Conservation (phyloP, 768 basidiomycete species). For the Royoungia palumana region DNA sequence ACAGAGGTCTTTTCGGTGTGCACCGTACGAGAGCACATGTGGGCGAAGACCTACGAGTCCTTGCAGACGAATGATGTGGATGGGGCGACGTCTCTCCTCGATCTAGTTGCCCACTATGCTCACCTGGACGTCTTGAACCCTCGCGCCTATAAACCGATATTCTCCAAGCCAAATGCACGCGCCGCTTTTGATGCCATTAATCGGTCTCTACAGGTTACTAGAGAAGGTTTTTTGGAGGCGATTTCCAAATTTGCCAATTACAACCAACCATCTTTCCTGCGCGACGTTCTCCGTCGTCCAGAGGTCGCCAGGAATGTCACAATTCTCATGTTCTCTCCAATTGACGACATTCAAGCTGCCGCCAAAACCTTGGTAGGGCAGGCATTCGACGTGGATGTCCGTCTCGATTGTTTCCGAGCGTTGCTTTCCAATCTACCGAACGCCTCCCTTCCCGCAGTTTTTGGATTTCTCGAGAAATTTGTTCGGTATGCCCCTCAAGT, state of each 20-base stretch:
- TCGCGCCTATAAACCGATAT: constrained; percentile 43
- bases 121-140: constrained; percentile 63
- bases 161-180: constrained; percentile 31
- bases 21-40: constrained; percentile 55
- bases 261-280: constrained; percentile 47
- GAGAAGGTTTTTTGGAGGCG: constrained; percentile 58
- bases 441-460: constrained; percentile 66
- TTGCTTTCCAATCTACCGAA: constrained; percentile 67
- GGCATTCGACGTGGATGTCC: constrained; percentile 86
- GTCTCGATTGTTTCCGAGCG: constrained; percentile 82
- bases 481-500: constrained; percentile 54
- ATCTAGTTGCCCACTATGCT: constrained; percentile 54
- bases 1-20: constrained; percentile 33
- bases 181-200: constrained; percentile 57
- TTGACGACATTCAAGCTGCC: constrained; percentile 66
- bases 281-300: constrained; percentile 52
- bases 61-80: constrained; percentile 57
- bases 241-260: constrained; percentile 66
- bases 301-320: constrained; percentile 60
- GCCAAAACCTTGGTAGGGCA: constrained; percentile 80
- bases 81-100: constrained; percentile 57
- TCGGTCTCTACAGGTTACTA: constrained; percentile 50
- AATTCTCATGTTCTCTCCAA: constrained; percentile 77
- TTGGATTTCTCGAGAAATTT: constrained; percentile 66
- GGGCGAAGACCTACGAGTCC: constrained; percentile 62